These are phyloP conservation scores for Drechslerella stenobrocha DNA, from an alignment of 2,329 filamentous ascomycete genomes.

Conservation along the genomic window DNA sequence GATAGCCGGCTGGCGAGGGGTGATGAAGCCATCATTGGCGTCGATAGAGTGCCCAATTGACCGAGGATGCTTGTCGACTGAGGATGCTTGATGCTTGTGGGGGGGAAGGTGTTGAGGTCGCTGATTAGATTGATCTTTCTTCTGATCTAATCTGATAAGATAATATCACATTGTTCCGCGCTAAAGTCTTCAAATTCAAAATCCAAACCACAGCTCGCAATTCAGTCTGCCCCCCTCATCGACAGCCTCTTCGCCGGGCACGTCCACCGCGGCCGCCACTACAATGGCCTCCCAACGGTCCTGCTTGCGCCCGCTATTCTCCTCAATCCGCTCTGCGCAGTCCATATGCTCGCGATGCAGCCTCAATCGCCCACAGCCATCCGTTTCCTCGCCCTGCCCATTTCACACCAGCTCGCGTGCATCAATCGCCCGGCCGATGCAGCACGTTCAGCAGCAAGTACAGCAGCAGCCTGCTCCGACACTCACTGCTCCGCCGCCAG, in stretches of 20 bases:
- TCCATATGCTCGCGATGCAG: conserved; percentile 35
- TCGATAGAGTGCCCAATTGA: too few relatives aligned
- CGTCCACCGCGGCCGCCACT: neutral
- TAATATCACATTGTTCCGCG: conserved; percentile 20
- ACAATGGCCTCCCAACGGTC: conserved; percentile 28
- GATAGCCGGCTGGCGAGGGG: conserved; percentile 48
- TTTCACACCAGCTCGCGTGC: conserved; percentile 12
- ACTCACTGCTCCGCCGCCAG: conserved; percentile 25
- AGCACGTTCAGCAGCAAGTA: conserved; percentile 22
- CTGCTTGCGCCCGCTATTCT: conserved; percentile 27
- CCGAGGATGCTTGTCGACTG: too few relatives aligned
- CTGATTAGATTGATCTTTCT: too few relatives aligned
- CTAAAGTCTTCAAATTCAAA: conserved; percentile 46
- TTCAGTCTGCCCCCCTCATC: neutral
- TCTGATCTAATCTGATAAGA: conserved; percentile 18
- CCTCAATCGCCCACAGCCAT: conserved; percentile 31
- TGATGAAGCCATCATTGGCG: conserved; percentile 18
- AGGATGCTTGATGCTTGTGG: too few relatives aligned
- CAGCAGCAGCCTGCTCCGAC: conserved; percentile 33
- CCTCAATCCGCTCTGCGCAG: conserved; percentile 18
- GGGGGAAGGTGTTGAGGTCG: too few relatives aligned
- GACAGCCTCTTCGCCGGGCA: neutral
- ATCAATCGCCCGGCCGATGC: conserved; percentile 22
- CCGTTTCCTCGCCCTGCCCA: conserved; percentile 1
- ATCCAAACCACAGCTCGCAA: conserved; percentile 20